Percentiles rank a stretch among this genome's conserved stretches.
These are phyloP conservation scores for Venturia nashicola DNA, from an alignment of 2,329 filamentous ascomycete species.

Conservation along the genomic window DNA sequence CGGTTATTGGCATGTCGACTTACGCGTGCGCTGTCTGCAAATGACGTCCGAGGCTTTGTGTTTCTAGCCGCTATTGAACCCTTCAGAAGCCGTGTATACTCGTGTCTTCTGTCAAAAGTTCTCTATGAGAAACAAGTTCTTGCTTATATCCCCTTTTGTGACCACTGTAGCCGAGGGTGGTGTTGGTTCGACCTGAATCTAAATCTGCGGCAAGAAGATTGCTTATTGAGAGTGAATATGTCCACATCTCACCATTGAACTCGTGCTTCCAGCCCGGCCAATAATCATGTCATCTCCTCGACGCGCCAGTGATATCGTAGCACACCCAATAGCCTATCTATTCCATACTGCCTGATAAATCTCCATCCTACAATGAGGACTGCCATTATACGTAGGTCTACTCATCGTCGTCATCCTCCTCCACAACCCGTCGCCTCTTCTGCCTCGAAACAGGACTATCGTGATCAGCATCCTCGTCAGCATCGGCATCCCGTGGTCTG, in stretches of 20 bases:
- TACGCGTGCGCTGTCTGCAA: too few species aligned
- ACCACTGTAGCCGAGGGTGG: not conserved
- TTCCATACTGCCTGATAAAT: not conserved
- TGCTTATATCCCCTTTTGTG: not conserved
- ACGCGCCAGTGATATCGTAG: not conserved
- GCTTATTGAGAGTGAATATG: not conserved
- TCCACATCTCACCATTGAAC: not conserved
- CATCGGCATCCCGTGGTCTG: slow-evolving; percentile 16
- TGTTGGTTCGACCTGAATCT: not conserved
- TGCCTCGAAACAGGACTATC: slow-evolving; percentile 16
- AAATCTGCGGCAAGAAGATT: not conserved
- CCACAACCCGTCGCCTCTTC: slow-evolving; percentile 9
- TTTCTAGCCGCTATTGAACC: too few species aligned
- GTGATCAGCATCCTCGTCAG: slow-evolving; percentile 22
- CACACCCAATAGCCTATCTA: not conserved
- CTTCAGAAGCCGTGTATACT: too few species aligned
- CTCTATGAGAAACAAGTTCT: too few species aligned
- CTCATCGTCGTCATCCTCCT: slow-evolving; percentile 10
- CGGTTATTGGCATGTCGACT: too few species aligned
- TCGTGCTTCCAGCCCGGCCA: not conserved
- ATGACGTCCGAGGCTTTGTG: too few species aligned
- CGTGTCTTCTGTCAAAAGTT: too few species aligned
- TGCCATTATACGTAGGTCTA: not conserved
- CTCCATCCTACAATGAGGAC: not conserved
- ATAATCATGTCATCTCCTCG: not conserved